Evolutionary conservation across 495 filamentous ascomycete species (phyloP), one percentile per base, ranked within the genome.

Genomic region (Penicillium chermesinum): DNA sequence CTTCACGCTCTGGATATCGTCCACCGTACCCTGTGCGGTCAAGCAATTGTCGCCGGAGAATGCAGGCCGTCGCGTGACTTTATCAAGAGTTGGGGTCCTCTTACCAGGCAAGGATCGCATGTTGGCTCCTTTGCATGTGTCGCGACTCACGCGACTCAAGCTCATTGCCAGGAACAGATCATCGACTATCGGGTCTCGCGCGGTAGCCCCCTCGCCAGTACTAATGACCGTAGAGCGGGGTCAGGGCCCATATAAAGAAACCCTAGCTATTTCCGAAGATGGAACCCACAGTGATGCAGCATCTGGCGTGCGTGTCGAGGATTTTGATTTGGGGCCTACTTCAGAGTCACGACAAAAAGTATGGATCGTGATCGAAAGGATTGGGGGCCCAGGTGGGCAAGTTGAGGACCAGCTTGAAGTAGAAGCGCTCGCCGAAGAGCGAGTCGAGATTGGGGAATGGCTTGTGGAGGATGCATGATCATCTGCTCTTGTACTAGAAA

Each of bases 301-400:
- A 3, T 76, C 76, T 19, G 89, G 86, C 0, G 69, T 95, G 22
- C 74, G 88, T 8, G 84, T 83, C 0, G 70, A 75, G 10, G 86
- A 90, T 50, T 74, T 90, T 44, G 82, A 89, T 71, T 56, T 95
- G 22, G 74, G 75, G 10, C 86, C 86, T 0, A 66, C 65, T 16
- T 65, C 72, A 41, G 63, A 72, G 34, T 51, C 54, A 2, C 53
- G 50, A 10, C 73, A 73, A n/a, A 80, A 81, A 15, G 61, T 90
- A 14, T 88, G 85, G 84, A 65, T 95, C 47, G 85, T 95, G 12
- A 68, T 96, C 48, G 89, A 95, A 63, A 74, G 87, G 48, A 71
- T 86, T 40, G 85, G 82, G 42, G 63, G 73, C 27, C 71, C 71
- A 30, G 73, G 65, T 14, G 66, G 65, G 38, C 69, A 73, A 38